A percentile compares a stretch with the other conserved stretches of the same genome.
These are phyloP conservation scores for Cucurbita argyrosperma DNA, from an alignment of 306 rosid species.

Conservation along the genomic window DNA sequence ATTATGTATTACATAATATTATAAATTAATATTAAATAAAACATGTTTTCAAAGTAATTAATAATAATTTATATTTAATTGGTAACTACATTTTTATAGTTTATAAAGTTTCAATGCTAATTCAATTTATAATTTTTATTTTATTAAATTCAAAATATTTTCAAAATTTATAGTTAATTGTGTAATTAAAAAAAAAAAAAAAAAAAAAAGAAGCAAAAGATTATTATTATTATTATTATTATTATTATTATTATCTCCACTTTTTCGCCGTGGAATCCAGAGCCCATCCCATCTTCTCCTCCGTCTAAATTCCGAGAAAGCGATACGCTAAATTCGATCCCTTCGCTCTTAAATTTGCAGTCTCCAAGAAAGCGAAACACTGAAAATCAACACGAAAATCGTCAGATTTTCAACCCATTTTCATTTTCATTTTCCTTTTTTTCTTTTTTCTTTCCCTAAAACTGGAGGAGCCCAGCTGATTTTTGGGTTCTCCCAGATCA, in stretches of 20 bases:
- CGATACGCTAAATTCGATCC: conserved; percentile 3
- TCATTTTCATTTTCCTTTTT: neutral
- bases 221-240: neutral
- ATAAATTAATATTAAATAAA: too few species aligned
- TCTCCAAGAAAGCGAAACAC: neutral
- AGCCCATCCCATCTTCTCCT: neutral
- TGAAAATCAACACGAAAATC: neutral
- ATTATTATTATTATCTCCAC: neutral
- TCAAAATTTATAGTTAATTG: too few species aligned
- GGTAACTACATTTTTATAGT: too few species aligned
- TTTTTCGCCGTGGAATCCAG: conserved; percentile 1
- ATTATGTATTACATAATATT: too few species aligned
- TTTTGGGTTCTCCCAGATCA: neutral
- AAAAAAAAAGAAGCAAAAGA: neutral
- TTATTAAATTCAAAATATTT: too few species aligned
- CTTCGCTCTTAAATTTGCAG: neutral
- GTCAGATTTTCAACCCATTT: neutral
- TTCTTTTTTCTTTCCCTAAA: neutral
- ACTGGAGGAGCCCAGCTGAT: neutral
- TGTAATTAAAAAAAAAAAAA: neutral
- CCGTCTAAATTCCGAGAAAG: neutral
- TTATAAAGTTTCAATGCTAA: too few species aligned
- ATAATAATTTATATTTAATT: too few species aligned
- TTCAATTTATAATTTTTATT: too few species aligned
- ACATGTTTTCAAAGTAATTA: too few species aligned